These are phyloP conservation scores for Protomyces arabidopsidicola DNA, from an alignment of 1,139 yeast species.

Conservation along the genomic window DNA sequence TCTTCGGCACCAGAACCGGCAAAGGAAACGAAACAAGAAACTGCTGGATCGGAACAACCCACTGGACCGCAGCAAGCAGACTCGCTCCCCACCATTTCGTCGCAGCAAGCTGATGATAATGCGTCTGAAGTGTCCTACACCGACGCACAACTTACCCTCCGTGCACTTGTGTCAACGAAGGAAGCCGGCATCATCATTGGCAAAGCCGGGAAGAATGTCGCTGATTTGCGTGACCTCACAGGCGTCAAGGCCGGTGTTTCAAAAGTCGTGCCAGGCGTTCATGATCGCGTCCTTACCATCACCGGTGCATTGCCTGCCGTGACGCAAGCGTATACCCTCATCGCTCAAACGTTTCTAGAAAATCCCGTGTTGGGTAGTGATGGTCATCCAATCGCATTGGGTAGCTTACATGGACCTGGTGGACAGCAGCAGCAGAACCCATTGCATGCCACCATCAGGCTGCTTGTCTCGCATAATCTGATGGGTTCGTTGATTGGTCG, in stretches of 20 bases:
- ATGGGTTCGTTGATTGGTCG: slow-evolving; percentile 90
- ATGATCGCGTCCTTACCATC: slow-evolving; percentile 77
- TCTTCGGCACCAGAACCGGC: not conserved
- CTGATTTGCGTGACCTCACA: slow-evolving; percentile 69
- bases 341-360: slow-evolving; percentile 25
- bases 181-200: slow-evolving; percentile 93
- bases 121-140: slow-evolving; percentile 32
- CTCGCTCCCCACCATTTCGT: not conserved
- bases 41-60: slow-evolving; percentile 1
- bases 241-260: slow-evolving; percentile 87
- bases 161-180: slow-evolving; percentile 74
- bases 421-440: slow-evolving; percentile 17
- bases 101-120: slow-evolving; percentile 39
- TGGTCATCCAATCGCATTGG: not conserved
- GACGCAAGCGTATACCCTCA: slow-evolving; percentile 40
- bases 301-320: slow-evolving; percentile 73
- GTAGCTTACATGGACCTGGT: slow-evolving; percentile 2
- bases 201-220: slow-evolving; percentile 75
- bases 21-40: not conserved
- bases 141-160: slow-evolving; percentile 39
- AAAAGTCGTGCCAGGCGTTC: slow-evolving; percentile 72
- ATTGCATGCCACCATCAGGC: slow-evolving; percentile 52
- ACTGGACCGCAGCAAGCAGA: not conserved
- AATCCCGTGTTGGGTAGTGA: slow-evolving; percentile 16
- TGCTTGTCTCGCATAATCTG: slow-evolving; percentile 77